Evolutionary conservation across 192 early-diverging fungal species (phyloP).

Genomic region (Spizellomyces sp.): DNA sequence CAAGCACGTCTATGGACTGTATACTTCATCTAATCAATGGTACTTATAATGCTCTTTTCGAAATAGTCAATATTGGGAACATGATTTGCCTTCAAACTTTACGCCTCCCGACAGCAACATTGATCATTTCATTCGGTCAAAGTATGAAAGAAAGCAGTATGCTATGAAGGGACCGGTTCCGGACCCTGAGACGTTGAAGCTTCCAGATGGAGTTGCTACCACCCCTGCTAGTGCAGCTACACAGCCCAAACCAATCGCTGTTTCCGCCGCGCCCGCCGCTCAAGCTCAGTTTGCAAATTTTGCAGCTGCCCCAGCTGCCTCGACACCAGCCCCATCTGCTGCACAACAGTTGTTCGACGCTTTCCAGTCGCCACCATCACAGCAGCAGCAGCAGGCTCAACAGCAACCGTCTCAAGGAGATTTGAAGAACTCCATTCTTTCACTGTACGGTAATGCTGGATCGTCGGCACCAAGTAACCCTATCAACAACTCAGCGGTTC

Average conservation of each 20-base stretch:
- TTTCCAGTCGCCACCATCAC: slow-evolving; percentile 27
- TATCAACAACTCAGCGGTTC: background rate
- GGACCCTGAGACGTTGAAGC: slow-evolving; percentile 64
- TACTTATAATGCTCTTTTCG: background rate
- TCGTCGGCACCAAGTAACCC: background rate
- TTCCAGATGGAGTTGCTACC: slow-evolving; percentile 17
- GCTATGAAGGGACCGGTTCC: slow-evolving; percentile 73
- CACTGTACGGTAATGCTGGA: slow-evolving; percentile 33
- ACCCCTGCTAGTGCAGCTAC: slow-evolving; percentile 4
- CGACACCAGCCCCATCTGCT: slow-evolving; percentile 19
- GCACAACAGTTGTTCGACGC: slow-evolving; percentile 45
- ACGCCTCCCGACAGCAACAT: slow-evolving; percentile 65
- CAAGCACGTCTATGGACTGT: background rate
- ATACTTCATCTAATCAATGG: background rate
- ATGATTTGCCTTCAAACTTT: slow-evolving; percentile 49
- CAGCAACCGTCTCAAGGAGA: slow-evolving; percentile 14
- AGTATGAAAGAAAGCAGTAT: slow-evolving; percentile 80
- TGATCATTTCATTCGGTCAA: slow-evolving; percentile 74
- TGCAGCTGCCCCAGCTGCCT: slow-evolving; percentile 8
- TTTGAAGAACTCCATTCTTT: slow-evolving; percentile 44
- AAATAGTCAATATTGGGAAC: slow-evolving; percentile 56
- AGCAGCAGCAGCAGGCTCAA: slow-evolving; percentile 23
- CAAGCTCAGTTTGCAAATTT: slow-evolving; percentile 27
- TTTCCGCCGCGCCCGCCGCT: background rate
- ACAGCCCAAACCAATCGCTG: background rate